Conservation (phyloP, 2,329 filamentous ascomycete genomes). For the Claviceps monticola region DNA sequence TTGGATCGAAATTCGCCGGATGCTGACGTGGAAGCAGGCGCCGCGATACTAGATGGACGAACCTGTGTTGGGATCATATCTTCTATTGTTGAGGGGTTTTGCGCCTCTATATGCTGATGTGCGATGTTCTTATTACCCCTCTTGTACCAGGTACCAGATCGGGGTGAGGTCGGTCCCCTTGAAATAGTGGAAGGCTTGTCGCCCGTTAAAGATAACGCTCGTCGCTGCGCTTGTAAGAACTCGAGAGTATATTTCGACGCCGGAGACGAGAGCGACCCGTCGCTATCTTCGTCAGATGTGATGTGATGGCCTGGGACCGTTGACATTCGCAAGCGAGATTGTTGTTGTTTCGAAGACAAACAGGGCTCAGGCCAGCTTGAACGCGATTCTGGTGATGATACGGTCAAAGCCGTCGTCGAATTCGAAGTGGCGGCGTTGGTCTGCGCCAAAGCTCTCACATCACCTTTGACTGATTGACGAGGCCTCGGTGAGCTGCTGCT, state of each 20-base stretch:
- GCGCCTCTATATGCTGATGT: not conserved
- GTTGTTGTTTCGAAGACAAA: constrained; percentile 1
- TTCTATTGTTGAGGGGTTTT: not conserved
- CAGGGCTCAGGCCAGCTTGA: not conserved
- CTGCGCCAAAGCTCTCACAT: not conserved
- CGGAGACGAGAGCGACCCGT: not conserved
- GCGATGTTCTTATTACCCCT: constrained; percentile 7
- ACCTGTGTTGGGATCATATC: constrained; percentile 5
- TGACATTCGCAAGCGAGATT: constrained; percentile 1
- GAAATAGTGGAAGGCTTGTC: constrained; percentile 12
- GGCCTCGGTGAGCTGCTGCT: not conserved
- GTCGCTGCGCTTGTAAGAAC: not conserved
- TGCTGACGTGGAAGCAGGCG: not conserved
- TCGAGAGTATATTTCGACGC: constrained; percentile 13
- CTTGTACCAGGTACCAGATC: constrained; percentile 12
- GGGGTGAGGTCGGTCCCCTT: constrained; percentile 7
- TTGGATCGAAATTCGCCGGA: constrained; percentile 1
- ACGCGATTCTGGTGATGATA: not conserved
- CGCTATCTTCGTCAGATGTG: constrained; percentile 1
- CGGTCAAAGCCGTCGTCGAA: not conserved
- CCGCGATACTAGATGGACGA: not conserved
- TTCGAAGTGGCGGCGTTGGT: not conserved
- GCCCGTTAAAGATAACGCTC: constrained; percentile 19
- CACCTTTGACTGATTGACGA: not conserved
- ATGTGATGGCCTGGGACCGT: not conserved